Percentiles rank a stretch among this genome's conserved stretches.
phyloP scores from a whole-genome alignment of 192 early-diverging fungal genomes.

The Coemansia sp. region DNA sequence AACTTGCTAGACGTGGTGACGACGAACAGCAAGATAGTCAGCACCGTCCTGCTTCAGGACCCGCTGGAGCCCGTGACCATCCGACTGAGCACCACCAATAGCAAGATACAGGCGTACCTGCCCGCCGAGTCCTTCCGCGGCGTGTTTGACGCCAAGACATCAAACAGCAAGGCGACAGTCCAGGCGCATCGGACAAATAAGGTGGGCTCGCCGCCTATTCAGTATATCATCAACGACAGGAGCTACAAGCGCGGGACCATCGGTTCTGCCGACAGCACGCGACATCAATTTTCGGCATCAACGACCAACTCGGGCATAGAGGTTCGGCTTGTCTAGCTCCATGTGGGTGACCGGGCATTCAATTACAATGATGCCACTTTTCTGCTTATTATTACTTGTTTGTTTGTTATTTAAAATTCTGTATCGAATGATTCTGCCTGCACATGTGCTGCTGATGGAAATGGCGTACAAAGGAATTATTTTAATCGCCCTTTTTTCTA shows the following conservation, averaged over 20 bases:
- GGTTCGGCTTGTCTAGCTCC: slow-evolving; percentile 1
- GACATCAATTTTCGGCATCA: slow-evolving; percentile 23
- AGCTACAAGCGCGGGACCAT: slow-evolving; percentile 19
- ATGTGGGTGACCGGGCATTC: neutral
- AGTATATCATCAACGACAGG: slow-evolving; percentile 18
- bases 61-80: neutral
- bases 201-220: neutral
- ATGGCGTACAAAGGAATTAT: too few species aligned
- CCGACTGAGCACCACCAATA: slow-evolving; percentile 16
- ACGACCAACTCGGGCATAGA: slow-evolving; percentile 27
- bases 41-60: slow-evolving; percentile 9
- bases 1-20: slow-evolving; percentile 17
- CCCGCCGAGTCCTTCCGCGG: slow-evolving; percentile 20
- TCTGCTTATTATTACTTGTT: neutral
- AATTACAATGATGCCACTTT: neutral
- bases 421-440: slow-evolving; percentile 1
- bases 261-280: neutral
- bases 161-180: slow-evolving; percentile 11
- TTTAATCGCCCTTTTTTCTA: too few species aligned
- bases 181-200: neutral
- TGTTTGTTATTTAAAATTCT: neutral
- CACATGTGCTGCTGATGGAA: too few species aligned
- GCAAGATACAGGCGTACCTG: slow-evolving; percentile 18
- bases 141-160: slow-evolving; percentile 20
- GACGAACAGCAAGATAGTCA: slow-evolving; percentile 20